Conservation (phyloP, 495 filamentous ascomycete species). For the Talaromyces borbonicus region DNA sequence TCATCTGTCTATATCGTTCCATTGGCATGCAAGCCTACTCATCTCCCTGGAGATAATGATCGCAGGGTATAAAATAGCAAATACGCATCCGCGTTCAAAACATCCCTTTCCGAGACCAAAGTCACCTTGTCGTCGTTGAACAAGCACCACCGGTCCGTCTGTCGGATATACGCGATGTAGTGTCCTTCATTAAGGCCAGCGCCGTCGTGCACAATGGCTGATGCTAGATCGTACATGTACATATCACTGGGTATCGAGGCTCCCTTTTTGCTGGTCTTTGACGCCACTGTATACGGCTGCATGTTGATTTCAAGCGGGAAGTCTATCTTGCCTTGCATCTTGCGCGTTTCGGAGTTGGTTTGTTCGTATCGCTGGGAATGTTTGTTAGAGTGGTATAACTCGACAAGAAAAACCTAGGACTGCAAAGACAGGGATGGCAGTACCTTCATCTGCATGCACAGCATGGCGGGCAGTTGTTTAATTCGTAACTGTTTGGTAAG, state of each 20-base stretch:
- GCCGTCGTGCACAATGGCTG: conserved; percentile 75
- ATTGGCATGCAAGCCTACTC: background rate
- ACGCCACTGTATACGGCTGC: conserved; percentile 62
- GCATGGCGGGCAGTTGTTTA: conserved; percentile 67
- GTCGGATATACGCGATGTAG: conserved; percentile 77
- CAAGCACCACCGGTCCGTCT: conserved; percentile 78
- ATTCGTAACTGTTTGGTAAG: conserved; percentile 75
- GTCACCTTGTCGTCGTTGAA: conserved; percentile 92
- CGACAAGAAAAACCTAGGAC: background rate
- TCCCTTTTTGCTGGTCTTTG: conserved; percentile 13
- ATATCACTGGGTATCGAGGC: conserved; percentile 28
- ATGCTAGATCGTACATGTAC: conserved; percentile 70
- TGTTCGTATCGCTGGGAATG: conserved; percentile 64
- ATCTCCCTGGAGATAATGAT: conserved; percentile 27
- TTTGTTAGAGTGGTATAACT: background rate
- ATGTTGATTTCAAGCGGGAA: conserved; percentile 84
- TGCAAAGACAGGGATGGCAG: conserved; percentile 4
- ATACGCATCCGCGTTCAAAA: conserved; percentile 74
- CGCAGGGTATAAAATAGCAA: conserved; percentile 77
- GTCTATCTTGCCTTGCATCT: conserved; percentile 69
- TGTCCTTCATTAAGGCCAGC: conserved; percentile 79
- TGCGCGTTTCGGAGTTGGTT: conserved; percentile 53
- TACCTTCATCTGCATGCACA: conserved; percentile 91
- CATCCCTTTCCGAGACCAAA: conserved; percentile 63
- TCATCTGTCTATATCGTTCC: background rate